Base-by-base conservation (phyloP, 495 filamentous ascomycete genomes). In the Rusavskia elegans region DNA sequence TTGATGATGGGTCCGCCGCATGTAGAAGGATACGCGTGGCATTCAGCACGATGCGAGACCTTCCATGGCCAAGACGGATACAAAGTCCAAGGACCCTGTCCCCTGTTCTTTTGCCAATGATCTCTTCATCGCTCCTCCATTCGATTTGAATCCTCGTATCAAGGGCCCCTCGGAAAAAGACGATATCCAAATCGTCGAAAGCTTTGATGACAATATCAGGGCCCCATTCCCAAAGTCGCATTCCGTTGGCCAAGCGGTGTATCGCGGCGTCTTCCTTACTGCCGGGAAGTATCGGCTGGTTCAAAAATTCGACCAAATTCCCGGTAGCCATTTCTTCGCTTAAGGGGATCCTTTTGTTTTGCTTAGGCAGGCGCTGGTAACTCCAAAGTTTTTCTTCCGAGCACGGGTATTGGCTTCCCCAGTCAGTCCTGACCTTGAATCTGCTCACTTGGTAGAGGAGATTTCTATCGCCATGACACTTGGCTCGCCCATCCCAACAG, bases 121-220 rank as follows among this genome's bases (percentile, higher is more conserved):
- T 46, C 4, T 23, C 44, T 29, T 29, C 23, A 11, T 23, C 44
- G 16, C 20, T 46, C 23, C 14, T 29, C 8, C 23, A 46, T 8
- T 46, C 20, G 8, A 29, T 25, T 11, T 46, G 44, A 11, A 20
- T 46, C 44, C 21, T 46, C 3, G 21, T 27, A 6, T 5, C 21
- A 10, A 46, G 23, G 8, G 29, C 44, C 6, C 54, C 54, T 10
- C n/a, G 17, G 25, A 56, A 52, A 23, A 56, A 52, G 9, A 45
- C 32, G 4, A 21, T n/a, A 36, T 56, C 54, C 41, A 56, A 41
- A 20, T 56, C 54, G 19, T 30, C 30, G 20, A 48, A 51, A 21
- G 49, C 32, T 42, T 56, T 52, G 40, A 56, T 48, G n/a, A 56
- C 25, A 17, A 52, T 25, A 48, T 56, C 49, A 14, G 54, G 54